Percentiles rank a stretch among this genome's conserved stretches.
These are phyloP conservation scores for Priceomyces haplophilus DNA, from an alignment of 805 yeast species.

Conservation along the genomic window DNA sequence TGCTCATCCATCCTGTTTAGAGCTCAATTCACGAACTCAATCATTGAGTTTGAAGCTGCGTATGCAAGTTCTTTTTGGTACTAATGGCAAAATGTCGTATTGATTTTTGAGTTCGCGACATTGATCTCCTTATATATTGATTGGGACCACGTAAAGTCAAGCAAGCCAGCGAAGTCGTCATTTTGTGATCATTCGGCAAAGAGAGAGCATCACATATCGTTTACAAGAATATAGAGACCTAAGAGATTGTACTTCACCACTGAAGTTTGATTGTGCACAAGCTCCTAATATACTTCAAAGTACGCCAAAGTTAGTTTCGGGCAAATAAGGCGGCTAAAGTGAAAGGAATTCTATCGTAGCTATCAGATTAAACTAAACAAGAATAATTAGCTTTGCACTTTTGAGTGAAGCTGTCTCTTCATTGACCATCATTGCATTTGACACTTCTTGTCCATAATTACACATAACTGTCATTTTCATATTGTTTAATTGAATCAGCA, in stretches of 20 bases:
- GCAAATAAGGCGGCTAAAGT: neutral
- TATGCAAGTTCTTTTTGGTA: neutral
- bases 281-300: neutral
- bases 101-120: neutral
- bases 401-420: neutral
- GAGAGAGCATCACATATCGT: neutral
- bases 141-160: neutral
- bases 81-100: slow-evolving; percentile 6
- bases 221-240: neutral
- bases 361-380: neutral
- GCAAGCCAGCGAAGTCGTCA: neutral
- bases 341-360: neutral
- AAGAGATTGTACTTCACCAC: neutral
- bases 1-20: slow-evolving; percentile 40
- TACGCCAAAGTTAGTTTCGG: neutral
- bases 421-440: neutral
- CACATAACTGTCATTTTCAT: neutral
- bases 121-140: neutral
- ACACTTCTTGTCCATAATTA: neutral
- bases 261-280: neutral
- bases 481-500: slow-evolving; percentile 1
- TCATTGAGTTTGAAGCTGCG: neutral
- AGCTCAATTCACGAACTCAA: neutral
- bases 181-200: no score
- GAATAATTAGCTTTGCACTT: neutral